Evolutionary conservation across 805 yeast species (phyloP), one percentile per base, ranked within the genome.

Genomic region (Zygoascus flipseniorum): DNA sequence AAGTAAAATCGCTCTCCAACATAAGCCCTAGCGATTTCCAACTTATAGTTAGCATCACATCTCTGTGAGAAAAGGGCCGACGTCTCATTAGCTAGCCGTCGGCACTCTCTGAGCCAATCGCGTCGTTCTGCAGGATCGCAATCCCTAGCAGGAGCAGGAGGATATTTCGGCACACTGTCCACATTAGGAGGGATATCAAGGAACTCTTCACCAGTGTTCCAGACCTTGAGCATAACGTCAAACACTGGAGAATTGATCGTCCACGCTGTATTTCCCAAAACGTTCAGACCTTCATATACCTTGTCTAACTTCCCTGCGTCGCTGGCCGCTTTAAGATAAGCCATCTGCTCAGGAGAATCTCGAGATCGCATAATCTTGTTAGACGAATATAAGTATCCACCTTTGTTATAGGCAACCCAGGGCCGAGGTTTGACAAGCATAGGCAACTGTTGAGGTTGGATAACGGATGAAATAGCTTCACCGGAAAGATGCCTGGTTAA

Each of bases 1-100:
- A 81, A 76, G 63, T 74, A 80, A 60, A 81, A 74, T 28, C 73
- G 66, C 57, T 81, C 86, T 2, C 85, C 85, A 26, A 85, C 70
- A 69, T 85, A 89, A 0, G 96, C 97, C 58, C 98, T 78, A 0
- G 99, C 98, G 65, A 93, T 89, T 68, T 93, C 99, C 51, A 93
- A 71, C 67, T 89, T 93, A 68, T 93, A 93, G 67, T 93, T 92
- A 57, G 87, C 76, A 69, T 90, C 97, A 72, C 99, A 93, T 68
- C 99, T 80, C 66, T 84, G 86, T 0, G 98, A 90, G 68, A 93
- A 81, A 57, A 78, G 75, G 20, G 84, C 74, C 10, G 86, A 79
- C 56, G 82, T 82, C 44, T 80, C 83, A 58, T 81, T 79, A 19
- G 82, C 75, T 8, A 79, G 61, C 39, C 72, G 75, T 53, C 81